These are phyloP conservation scores for Oldenlandia corymbosa DNA, from an alignment of 257 asterid species.

Conservation along the genomic window DNA sequence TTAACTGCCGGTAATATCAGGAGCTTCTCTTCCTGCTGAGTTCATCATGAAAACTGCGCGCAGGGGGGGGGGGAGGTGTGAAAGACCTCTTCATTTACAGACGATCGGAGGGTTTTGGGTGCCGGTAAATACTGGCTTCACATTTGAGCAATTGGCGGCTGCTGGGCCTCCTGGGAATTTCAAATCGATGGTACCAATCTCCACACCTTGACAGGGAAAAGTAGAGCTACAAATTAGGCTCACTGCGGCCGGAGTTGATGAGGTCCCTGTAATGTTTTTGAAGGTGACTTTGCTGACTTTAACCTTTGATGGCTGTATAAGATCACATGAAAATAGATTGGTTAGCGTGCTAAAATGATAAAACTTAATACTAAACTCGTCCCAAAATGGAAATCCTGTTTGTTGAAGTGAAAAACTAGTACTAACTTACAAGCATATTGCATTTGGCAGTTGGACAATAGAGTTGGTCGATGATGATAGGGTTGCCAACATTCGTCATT, in stretches of 20 bases:
- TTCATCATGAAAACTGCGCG: too few species aligned
- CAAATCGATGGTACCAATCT: constrained; percentile 38
- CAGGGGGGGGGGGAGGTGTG: too few species aligned
- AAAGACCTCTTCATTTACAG: too few species aligned
- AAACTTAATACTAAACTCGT: too few species aligned
- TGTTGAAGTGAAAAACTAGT: too few species aligned
- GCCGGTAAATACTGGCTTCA: constrained; percentile 36
- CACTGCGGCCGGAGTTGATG: constrained; percentile 21
- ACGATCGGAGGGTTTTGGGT: constrained; percentile 28
- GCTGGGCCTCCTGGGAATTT: constrained; percentile 19
- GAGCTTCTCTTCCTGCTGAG: too few species aligned
- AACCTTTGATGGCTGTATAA: constrained; percentile 14
- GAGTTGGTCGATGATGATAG: constrained; percentile 21
- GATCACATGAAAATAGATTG: too few species aligned
- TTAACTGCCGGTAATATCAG: too few species aligned
- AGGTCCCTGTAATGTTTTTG: constrained; percentile 35
- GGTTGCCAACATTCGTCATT: constrained; percentile 22
- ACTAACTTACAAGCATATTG: constrained; percentile 2
- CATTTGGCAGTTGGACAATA: constrained; percentile 23
- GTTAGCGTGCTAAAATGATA: too few species aligned
- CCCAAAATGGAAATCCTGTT: too few species aligned
- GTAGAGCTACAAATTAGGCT: constrained; percentile 34
- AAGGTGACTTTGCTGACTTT: constrained; percentile 21
- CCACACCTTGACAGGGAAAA: constrained; percentile 38
- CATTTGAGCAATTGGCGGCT: constrained; percentile 34